Conservation (phyloP, 495 filamentous ascomycete species). For the Aspergillus asperescens region DNA sequence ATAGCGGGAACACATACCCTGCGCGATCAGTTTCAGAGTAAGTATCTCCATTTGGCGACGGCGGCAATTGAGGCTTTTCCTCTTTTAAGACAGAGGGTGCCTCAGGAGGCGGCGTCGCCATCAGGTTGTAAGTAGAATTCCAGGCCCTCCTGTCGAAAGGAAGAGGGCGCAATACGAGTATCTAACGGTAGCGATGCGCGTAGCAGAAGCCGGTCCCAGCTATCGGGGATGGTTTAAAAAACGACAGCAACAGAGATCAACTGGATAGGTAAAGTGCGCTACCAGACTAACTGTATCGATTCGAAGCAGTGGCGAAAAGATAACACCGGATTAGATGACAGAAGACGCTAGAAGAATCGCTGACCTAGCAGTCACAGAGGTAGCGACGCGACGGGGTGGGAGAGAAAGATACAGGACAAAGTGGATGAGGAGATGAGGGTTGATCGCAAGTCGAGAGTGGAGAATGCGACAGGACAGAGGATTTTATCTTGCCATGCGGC, state of each 20-base stretch:
- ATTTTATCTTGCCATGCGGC: slow-evolving; percentile 48
- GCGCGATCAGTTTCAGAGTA: slow-evolving; percentile 25
- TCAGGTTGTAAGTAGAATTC: slow-evolving; percentile 19
- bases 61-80: slow-evolving; percentile 45
- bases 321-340: slow-evolving; percentile 27
- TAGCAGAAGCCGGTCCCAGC: slow-evolving; percentile 18
- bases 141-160: slow-evolving; percentile 17
- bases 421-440: slow-evolving; percentile 11
- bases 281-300: slow-evolving; percentile 32
- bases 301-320: slow-evolving; percentile 21
- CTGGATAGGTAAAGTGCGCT: slow-evolving; percentile 31
- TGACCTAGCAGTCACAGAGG: slow-evolving; percentile 17
- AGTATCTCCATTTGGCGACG: slow-evolving; percentile 36
- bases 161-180: slow-evolving; percentile 23
- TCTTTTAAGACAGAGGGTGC: slow-evolving; percentile 36
- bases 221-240: slow-evolving; percentile 19
- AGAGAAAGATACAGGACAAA: slow-evolving; percentile 19
- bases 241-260: slow-evolving; percentile 24
- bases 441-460: slow-evolving; percentile 35
- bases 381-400: slow-evolving; percentile 16
- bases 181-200: slow-evolving; percentile 20
- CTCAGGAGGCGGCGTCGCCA: slow-evolving; percentile 50
- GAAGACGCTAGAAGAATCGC: slow-evolving; percentile 17
- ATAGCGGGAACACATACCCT: slow-evolving; percentile 27
- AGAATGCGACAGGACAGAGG: slow-evolving; percentile 42